Evolutionary conservation across 2,329 filamentous ascomycete genomes (phyloP).

Genomic region (Penicillium sp.): DNA sequence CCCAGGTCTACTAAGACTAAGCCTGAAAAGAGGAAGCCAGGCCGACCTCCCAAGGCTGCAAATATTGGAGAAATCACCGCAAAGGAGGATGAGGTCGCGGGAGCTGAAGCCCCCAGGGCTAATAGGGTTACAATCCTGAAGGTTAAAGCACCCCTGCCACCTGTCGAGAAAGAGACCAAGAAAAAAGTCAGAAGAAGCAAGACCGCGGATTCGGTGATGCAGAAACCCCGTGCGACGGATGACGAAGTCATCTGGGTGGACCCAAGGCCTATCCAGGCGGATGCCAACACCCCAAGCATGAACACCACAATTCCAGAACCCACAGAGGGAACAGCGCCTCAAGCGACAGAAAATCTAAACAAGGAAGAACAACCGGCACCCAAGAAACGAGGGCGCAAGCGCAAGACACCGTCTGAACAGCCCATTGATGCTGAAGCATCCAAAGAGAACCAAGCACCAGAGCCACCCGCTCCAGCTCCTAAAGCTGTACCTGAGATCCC

Average conservation of each 20-base stretch:
- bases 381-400: slow-evolving; percentile 46
- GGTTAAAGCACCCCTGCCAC: neutral
- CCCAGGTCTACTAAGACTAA: slow-evolving; percentile 2
- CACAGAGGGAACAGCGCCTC: neutral
- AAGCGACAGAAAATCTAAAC: neutral
- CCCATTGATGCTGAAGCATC: neutral
- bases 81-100: neutral
- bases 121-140: neutral
- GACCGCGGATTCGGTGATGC: slow-evolving; percentile 35
- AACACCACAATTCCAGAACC: neutral
- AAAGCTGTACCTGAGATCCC: neutral
- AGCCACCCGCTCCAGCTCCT: neutral
- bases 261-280: slow-evolving; percentile 20
- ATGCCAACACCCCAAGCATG: neutral
- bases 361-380: slow-evolving; percentile 19
- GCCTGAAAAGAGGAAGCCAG: slow-evolving; percentile 21
- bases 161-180: slow-evolving; percentile 29
- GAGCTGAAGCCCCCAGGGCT: neutral
- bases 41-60: slow-evolving; percentile 17
- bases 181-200: slow-evolving; percentile 49
- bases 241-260: slow-evolving; percentile 45
- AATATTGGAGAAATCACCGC: neutral
- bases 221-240: slow-evolving; percentile 31
- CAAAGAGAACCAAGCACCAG: neutral
- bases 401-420: slow-evolving; percentile 35